A percentile compares a stretch with the other conserved stretches of the same genome.
Evolutionary conservation across 805 yeast species (phyloP).

Genomic region (Helenozyma baotianmanensis): DNA sequence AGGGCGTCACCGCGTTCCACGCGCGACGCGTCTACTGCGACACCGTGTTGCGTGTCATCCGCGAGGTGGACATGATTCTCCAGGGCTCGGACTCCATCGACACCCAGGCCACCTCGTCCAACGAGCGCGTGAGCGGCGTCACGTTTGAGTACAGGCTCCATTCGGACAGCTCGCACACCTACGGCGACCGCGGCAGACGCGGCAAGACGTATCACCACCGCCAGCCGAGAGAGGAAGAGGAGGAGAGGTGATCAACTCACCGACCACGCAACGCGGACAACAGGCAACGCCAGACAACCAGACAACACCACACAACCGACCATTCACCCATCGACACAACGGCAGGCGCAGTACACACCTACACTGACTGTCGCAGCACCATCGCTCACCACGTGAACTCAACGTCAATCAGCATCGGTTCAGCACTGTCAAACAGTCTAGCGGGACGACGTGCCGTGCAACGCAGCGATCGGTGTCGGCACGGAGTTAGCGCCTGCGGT

Average conservation of each 20-base stretch:
- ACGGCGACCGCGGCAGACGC: conserved; percentile 12
- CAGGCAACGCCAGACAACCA: conserved; percentile 1
- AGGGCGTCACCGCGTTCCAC: conserved; percentile 38
- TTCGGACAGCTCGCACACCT: conserved; percentile 25
- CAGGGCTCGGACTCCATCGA: conserved; percentile 32
- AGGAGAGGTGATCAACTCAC: neutral
- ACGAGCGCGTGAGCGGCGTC: conserved; percentile 42
- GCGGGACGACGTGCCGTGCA: too few relatives aligned
- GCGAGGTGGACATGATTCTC: conserved; percentile 44
- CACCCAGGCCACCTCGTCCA: conserved; percentile 30
- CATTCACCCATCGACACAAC: too few relatives aligned
- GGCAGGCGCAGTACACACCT: too few relatives aligned
- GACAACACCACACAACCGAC: too few relatives aligned
- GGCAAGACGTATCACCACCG: conserved; percentile 11
- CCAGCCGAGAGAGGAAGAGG: conserved; percentile 7
- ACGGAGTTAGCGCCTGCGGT: too few relatives aligned
- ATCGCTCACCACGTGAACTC: too few relatives aligned
- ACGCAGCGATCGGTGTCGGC: too few relatives aligned
- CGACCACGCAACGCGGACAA: conserved; percentile 1
- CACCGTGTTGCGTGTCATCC: conserved; percentile 39
- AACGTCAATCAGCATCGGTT: too few relatives aligned
- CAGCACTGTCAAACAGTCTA: too few relatives aligned
- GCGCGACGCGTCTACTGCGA: conserved; percentile 45
- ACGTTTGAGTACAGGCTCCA: conserved; percentile 45
- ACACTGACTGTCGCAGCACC: too few relatives aligned